Percentiles rank a stretch among this genome's conserved stretches.
These are phyloP conservation scores for Fusarium sp. DNA, from an alignment of 2,329 filamentous ascomycete species.

Conservation along the genomic window DNA sequence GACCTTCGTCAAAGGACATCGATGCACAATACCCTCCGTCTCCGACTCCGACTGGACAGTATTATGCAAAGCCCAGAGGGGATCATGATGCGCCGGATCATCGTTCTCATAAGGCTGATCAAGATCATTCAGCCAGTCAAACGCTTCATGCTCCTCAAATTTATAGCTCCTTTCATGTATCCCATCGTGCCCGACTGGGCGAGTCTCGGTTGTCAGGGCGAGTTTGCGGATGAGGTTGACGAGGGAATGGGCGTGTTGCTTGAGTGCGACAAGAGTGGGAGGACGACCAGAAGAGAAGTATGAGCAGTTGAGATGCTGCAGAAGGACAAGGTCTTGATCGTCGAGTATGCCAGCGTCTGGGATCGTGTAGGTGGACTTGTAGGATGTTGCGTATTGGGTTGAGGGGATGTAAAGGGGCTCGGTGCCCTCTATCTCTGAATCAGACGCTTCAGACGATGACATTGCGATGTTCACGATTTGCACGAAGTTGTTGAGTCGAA, in stretches of 20 bases:
- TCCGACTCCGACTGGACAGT: conserved; percentile 59
- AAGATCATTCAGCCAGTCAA: conserved; percentile 68
- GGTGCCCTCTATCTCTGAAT: conserved; percentile 7
- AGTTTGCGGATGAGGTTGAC: conserved; percentile 63
- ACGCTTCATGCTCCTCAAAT: conserved; percentile 61
- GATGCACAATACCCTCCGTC: conserved; percentile 54
- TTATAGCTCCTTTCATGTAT: conserved; percentile 45
- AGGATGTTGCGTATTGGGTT: conserved; percentile 46
- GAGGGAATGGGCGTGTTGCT: conserved; percentile 71
- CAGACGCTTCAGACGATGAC: not conserved
- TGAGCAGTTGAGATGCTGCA: conserved; percentile 65
- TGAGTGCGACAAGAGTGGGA: conserved; percentile 68
- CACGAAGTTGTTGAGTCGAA: not conserved
- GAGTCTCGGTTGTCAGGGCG: conserved; percentile 52
- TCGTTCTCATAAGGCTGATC: conserved; percentile 61
- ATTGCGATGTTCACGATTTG: not conserved
- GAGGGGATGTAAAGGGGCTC: conserved; percentile 39
- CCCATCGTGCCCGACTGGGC: conserved; percentile 32
- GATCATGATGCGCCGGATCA: conserved; percentile 60
- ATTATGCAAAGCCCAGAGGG: conserved; percentile 61
- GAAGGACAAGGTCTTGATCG: conserved; percentile 38
- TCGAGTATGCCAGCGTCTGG: conserved; percentile 42
- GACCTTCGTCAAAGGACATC: conserved; percentile 58
- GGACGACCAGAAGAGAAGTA: conserved; percentile 67
- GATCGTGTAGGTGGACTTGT: conserved; percentile 42